phyloP scores from a whole-genome alignment of 805 yeast genomes.

The Sugiyamaella qingdaonensis region DNA sequence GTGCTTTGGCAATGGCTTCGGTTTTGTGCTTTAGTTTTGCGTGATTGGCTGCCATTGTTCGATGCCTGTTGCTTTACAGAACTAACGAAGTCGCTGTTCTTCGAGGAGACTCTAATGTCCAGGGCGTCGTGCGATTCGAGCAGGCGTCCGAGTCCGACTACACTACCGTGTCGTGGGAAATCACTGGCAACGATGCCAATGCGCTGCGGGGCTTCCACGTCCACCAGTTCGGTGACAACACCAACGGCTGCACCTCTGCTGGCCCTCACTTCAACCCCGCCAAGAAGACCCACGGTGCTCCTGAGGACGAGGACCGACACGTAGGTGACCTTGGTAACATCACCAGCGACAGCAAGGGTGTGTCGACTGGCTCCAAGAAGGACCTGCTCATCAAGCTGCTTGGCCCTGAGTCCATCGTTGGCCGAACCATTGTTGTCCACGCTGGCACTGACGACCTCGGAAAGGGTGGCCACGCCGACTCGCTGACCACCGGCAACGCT shows the following conservation, averaged over 20 bases:
- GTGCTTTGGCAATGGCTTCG: too few species aligned
- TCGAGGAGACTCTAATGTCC: conserved; percentile 89
- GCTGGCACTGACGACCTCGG: conserved; percentile 92
- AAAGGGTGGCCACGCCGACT: conserved; percentile 87
- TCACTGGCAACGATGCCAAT: conserved; percentile 81
- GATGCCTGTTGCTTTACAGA: neutral
- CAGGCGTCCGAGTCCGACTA: conserved; percentile 76
- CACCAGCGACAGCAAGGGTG: conserved; percentile 79
- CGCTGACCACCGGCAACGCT: conserved; percentile 94
- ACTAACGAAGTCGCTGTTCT: conserved; percentile 73
- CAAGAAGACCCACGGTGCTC: conserved; percentile 86
- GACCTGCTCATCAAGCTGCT: conserved; percentile 74
- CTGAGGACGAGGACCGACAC: conserved; percentile 74
- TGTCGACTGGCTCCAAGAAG: conserved; percentile 83
- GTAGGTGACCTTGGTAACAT: conserved; percentile 97
- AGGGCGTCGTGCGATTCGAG: conserved; percentile 84
- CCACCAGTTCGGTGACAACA: conserved; percentile 97
- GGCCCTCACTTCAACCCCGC: conserved; percentile 98
- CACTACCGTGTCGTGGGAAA: conserved; percentile 83
- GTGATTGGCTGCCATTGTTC: too few species aligned
- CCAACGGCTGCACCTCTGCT: conserved; percentile 98
- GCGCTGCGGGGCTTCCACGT: conserved; percentile 96
- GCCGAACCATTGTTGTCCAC: conserved; percentile 94
- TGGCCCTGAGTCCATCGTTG: conserved; percentile 84
- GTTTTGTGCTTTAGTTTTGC: too few species aligned